phyloP scores from a whole-genome alignment of 2,329 filamentous ascomycete genomes.

The Blastomyces gilchristii region DNA sequence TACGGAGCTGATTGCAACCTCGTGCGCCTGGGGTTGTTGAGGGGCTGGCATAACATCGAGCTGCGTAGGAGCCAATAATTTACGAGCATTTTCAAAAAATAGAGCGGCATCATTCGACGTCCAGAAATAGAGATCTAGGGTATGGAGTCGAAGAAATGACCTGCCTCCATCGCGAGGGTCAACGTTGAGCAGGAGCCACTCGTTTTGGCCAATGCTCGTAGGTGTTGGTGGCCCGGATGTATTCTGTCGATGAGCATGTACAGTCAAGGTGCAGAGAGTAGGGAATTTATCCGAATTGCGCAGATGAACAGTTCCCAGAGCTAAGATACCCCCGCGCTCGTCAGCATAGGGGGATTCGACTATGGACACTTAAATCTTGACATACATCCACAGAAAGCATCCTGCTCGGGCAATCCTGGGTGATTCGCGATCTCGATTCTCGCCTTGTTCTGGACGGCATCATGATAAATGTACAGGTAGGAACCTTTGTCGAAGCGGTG shows the following conservation, averaged over 20 bases:
- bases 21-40: constrained; percentile 27
- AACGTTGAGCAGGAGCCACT: constrained; percentile 49
- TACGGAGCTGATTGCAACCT: constrained; percentile 45
- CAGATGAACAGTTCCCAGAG: constrained; percentile 43
- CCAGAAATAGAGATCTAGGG: constrained; percentile 56
- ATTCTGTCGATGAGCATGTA: constrained; percentile 35
- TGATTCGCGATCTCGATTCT: constrained; percentile 56
- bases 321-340: constrained; percentile 22
- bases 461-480: constrained; percentile 55
- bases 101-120: constrained; percentile 46
- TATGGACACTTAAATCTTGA: neutral
- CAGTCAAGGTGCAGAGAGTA: constrained; percentile 47
- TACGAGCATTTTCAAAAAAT: constrained; percentile 40
- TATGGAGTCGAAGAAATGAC: constrained; percentile 46
- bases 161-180: constrained; percentile 45
- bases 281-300: constrained; percentile 51
- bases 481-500: constrained; percentile 56
- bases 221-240: constrained; percentile 20
- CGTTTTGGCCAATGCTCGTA: constrained; percentile 25
- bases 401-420: constrained; percentile 52
- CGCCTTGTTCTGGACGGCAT: constrained; percentile 42
- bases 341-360: neutral
- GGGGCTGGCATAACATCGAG: constrained; percentile 42
- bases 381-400: constrained; percentile 53
- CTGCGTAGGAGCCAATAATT: constrained; percentile 29